Evolutionary conservation across 331 rosid genomes (phyloP).

Genomic region (Malus hybrid): DNA sequence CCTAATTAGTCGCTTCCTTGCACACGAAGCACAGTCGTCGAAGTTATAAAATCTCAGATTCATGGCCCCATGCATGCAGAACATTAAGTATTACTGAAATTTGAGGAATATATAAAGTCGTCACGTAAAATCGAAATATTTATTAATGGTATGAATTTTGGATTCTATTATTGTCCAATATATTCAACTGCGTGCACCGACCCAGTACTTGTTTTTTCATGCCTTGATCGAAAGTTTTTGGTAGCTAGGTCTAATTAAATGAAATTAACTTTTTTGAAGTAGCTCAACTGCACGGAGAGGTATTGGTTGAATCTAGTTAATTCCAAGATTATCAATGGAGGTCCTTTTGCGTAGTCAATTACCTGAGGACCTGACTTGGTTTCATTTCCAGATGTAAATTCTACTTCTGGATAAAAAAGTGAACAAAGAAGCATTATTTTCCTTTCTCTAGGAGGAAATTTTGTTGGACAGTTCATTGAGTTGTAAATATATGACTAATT

Average conservation of each 20-base stretch:
- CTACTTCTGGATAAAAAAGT: background rate
- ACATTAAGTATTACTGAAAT: background rate
- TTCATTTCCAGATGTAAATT: background rate
- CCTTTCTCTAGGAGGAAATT: background rate
- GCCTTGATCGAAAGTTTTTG: background rate
- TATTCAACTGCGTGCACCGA: background rate
- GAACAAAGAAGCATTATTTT: background rate
- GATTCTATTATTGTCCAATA: no score
- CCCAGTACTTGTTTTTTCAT: background rate
- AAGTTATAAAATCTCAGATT: no score
- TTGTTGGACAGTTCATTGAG: background rate
- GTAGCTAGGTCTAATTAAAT: background rate
- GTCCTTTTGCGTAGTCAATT: background rate
- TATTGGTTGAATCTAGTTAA: background rate
- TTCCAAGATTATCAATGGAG: background rate
- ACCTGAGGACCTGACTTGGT: background rate
- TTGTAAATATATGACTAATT: background rate
- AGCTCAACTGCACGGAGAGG: background rate
- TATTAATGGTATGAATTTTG: background rate
- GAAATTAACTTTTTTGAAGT: background rate
- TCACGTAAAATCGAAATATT: background rate
- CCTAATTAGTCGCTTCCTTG: background rate
- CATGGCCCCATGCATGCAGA: background rate
- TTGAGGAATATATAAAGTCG: background rate
- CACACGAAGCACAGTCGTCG: no score